phyloP scores from a whole-genome alignment of 352 stramenopile genomes.

The Elongisporangium undulatum region DNA sequence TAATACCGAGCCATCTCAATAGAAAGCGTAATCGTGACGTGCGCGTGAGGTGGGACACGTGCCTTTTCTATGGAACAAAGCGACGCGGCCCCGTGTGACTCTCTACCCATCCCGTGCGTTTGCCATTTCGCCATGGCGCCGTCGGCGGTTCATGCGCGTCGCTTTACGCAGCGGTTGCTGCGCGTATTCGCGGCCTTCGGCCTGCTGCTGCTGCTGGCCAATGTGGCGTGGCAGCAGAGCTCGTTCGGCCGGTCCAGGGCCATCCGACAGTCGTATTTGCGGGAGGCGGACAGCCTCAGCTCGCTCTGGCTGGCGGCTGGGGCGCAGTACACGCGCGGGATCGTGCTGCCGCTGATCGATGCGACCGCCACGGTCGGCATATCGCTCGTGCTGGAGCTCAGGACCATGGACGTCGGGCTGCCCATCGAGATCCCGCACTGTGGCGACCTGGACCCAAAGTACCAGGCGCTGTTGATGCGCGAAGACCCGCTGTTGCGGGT shows the following conservation, averaged over 20 bases:
- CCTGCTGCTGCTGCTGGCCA: neutral
- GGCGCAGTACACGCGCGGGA: slow-evolving; percentile 11
- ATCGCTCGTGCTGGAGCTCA: slow-evolving; percentile 28
- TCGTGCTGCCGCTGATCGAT: slow-evolving; percentile 29
- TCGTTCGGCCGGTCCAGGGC: slow-evolving; percentile 1
- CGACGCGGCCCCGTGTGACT: too few species aligned
- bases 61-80: too few species aligned
- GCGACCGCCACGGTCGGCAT: slow-evolving; percentile 18
- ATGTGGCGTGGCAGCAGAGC: too few species aligned
- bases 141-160: neutral
- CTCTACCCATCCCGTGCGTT: too few species aligned
- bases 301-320: slow-evolving; percentile 1
- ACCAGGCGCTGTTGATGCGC: slow-evolving; percentile 12
- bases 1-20: neutral
- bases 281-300: neutral
- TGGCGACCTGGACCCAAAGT: slow-evolving; percentile 18
- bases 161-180: neutral
- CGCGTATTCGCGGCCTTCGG: neutral
- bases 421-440: slow-evolving; percentile 35
- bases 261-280: slow-evolving; percentile 2
- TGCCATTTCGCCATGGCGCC: too few species aligned
- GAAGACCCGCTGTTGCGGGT: slow-evolving; percentile 19
- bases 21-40: neutral
- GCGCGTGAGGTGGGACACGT: too few species aligned
- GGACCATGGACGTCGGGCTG: slow-evolving; percentile 19